Base-by-base conservation (phyloP, 139 green algal genomes). In the Chlorella sp. region DNA sequence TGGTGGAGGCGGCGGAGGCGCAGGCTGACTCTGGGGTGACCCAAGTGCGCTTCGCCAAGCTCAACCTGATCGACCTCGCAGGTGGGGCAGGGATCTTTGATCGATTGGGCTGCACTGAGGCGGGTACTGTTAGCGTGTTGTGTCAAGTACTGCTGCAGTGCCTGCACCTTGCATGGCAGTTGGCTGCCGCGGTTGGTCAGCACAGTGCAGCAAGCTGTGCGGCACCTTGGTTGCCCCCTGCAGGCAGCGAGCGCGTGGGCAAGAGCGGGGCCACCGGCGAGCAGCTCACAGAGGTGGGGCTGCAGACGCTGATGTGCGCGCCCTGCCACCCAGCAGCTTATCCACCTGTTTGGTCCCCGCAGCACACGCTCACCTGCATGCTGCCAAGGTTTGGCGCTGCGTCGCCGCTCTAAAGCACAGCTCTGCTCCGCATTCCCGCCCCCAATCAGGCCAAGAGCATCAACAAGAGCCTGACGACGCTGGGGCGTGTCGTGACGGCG, bases 51-150 rank as follows among this genome's bases (percentile, higher is more conserved):
- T 93, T 92, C 47, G 80, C 86, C 28, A 91, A 94, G 38, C 91
- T 99, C 30, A 99, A 98, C 92, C 92, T 99, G 25, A 96, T 99
- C 7, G 97, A 99, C 91, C 92, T 99, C 44, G 97, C 91, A 93
- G 97, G 97, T 55, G 69, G 25, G 78, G 18, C 9, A 17, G 28
- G 44, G 28, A n/a, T n/a, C n/a, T n/a, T n/a, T n/a, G n/a, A n/a
- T n/a, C n/a, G n/a, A n/a, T n/a, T n/a, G n/a, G n/a, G n/a, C n/a
- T n/a, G n/a, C n/a, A n/a, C n/a, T n/a, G n/a, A n/a, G n/a, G n/a
- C n/a, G n/a, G n/a, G n/a, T n/a, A n/a, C n/a, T n/a, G n/a, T n/a
- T n/a, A n/a, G n/a, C 44, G 44, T 9, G 7, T 51, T 6, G 7
- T 51, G 44, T 51, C 44, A 9, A 16, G 44, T 51, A 9, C 44